These are phyloP conservation scores for Cymbidium sinense DNA, from an alignment of 106 monocot genomes.

Conservation along the genomic window DNA sequence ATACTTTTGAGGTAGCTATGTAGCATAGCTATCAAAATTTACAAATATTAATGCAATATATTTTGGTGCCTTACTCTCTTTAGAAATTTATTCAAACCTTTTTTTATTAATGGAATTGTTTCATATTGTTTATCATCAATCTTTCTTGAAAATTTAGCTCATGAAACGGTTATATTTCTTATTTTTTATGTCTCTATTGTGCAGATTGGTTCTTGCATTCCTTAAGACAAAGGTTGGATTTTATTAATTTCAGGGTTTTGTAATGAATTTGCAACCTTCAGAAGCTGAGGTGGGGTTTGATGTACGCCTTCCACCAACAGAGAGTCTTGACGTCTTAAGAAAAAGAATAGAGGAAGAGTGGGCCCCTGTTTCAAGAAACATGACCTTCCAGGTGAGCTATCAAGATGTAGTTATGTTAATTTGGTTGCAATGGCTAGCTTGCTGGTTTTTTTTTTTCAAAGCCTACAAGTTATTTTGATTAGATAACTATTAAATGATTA, in stretches of 20 bases:
- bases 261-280: constrained; percentile 95
- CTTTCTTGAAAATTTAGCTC: neutral
- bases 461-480: neutral
- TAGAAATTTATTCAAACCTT: neutral
- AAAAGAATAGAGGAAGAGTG: constrained; percentile 71
- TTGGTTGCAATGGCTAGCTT: neutral
- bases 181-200: neutral
- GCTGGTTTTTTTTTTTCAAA: neutral
- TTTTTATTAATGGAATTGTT: neutral
- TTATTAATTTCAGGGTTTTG: constrained; percentile 65
- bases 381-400: constrained; percentile 56
- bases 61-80: neutral
- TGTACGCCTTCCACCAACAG: constrained; percentile 74
- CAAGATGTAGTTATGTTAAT: neutral
- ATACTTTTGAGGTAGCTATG: neutral
- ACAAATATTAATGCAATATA: neutral
- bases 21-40: neutral
- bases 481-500: neutral
- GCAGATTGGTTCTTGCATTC: neutral
- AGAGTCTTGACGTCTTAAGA: constrained; percentile 36
- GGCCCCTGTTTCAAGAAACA: constrained; percentile 65
- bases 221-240: neutral
- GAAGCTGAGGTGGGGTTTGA: constrained; percentile 86
- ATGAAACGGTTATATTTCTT: neutral
- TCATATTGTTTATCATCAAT: neutral